Percentiles rank a stretch among this genome's conserved stretches.
Conservation (phyloP, 1,139 yeast species). For the Kazachstania sp. region DNA sequence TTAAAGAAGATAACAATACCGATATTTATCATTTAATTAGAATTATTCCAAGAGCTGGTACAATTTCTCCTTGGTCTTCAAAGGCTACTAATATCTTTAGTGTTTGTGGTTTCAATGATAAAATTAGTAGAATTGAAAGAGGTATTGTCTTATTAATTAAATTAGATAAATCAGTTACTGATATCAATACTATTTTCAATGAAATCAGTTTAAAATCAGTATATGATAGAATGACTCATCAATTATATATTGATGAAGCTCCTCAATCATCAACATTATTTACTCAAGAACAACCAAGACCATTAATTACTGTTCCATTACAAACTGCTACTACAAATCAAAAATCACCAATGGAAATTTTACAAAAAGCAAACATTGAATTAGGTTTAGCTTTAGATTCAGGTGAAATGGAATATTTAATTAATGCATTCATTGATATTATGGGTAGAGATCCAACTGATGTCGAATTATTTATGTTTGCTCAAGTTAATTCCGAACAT, state of each 20-base stretch:
- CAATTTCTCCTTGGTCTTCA: conserved; percentile 98
- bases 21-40: conserved; percentile 56
- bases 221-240: conserved; percentile 94
- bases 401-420: conserved; percentile 86
- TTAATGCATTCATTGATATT: conserved; percentile 62
- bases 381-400: conserved; percentile 87
- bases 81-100: conserved; percentile 93
- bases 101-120: conserved; percentile 71
- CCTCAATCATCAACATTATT: conserved; percentile 68
- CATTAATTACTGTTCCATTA: conserved; percentile 68
- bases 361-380: conserved; percentile 68
- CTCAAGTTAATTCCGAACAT: conserved; percentile 98
- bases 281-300: conserved; percentile 72
- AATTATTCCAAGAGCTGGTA: conserved; percentile 87
- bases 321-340: conserved; percentile 25
- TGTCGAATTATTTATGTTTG: conserved; percentile 97
- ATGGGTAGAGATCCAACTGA: conserved; percentile 93
- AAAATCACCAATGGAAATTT: conserved; percentile 44
- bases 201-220: conserved; percentile 57
- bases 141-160: conserved; percentile 70
- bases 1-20: conserved; percentile 35
- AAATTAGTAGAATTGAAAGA: conserved; percentile 79
- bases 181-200: conserved; percentile 47
- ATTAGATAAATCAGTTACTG: conserved; percentile 53
- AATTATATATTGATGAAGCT: conserved; percentile 44